Base-by-base conservation (phyloP, 768 basidiomycete genomes). In the Coprinopsis strossmayeri region DNA sequence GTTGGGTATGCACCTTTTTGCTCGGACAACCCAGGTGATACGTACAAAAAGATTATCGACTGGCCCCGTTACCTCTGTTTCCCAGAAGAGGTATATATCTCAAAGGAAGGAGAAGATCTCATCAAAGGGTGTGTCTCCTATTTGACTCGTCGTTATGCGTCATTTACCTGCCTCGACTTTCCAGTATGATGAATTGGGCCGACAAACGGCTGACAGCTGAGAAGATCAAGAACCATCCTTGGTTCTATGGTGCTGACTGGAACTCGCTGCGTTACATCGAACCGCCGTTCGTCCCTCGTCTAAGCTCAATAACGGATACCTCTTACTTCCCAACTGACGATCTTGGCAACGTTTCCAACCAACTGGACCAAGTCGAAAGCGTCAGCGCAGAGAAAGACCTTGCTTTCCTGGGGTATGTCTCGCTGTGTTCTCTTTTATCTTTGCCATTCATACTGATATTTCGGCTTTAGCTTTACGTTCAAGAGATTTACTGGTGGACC, bases 1-100 rank as follows among this genome's bases (percentile, higher is more conserved):
- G 92, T 97, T 54, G 95, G 95, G 52, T 98, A 94, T 63, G 93
- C 95, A 13, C 95, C 94, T 3, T 97, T 97, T 78, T 99, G 95
- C 68, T 83, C 92, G 3, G 93, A 97, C 61, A 92, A 91, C 60
- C 94, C 95, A 13, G 89, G 87, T 56, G 95, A 99, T 62, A 97
- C 94, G 15, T 99, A 99, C 73, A 87, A 92, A 63, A 98, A 98
- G 72, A 98, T 99, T 59, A 85, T 97, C 52, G 89, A 95, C 50
- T 99, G 95, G 95, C 79, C 81, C 35, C 81, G 81, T 53, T 92
- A 94, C 63, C 75, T 99, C 42, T 83, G 76, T 62, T 93, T 99
- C 72, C 95, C 95, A 0, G 91, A 96, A 57, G 94, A 99, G 59
- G 87, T 97, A 1, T 90, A 87, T 62, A 83, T 99, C 53, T 94